Evolutionary conservation across 495 filamentous ascomycete species (phyloP), one percentile per base, ranked within the genome.

Genomic region (Trichoderma gamsii): DNA sequence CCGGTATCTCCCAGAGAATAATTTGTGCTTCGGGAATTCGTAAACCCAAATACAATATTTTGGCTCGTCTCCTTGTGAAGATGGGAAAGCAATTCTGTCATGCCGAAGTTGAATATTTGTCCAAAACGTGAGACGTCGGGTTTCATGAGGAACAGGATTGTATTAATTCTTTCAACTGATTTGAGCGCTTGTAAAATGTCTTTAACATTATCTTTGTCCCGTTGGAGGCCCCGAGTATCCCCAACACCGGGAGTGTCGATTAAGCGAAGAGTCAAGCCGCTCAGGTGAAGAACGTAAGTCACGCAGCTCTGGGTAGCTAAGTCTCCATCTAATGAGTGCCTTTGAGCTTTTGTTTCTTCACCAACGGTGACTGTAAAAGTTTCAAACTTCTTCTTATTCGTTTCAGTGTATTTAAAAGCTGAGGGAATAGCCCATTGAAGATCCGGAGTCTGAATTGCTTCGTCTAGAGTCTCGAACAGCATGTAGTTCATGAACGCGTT

Each of bases 101-200:
- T 67, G 72, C 79, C 81, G 49, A 76, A 82, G 0, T 63, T 66
- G 61, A 81, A 81, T 21, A 66, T 77, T 38, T 78, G 64, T 0
- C 70, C 79, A 49, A 81, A 61, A 1, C 80, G 75, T 0, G 80
- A 65, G 13, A 67, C 70, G 70, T 83, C 72, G 67, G 81, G 56
- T 78, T 85, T 76, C 72, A 86, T 63, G 71, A 84, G 70, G 73
- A 83, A 74, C 70, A 85, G 49, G 72, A 84, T 68, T 70, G 79
- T 78, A 69, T 81, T 78, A 0, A 82, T 71, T 0, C 77, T 64
- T 13, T 78, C 70, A 49, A 79, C 79, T n/a, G 25, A 72, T 43
- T 72, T 66, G 13, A 82, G 68, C 0, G 70, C 72, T 3, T 7
- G 1, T 0, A 83, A 69, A 32, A 82, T 78, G 66, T 82, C 73